phyloP scores from a whole-genome alignment of 306 rosid species.

The Parietaria judaica region DNA sequence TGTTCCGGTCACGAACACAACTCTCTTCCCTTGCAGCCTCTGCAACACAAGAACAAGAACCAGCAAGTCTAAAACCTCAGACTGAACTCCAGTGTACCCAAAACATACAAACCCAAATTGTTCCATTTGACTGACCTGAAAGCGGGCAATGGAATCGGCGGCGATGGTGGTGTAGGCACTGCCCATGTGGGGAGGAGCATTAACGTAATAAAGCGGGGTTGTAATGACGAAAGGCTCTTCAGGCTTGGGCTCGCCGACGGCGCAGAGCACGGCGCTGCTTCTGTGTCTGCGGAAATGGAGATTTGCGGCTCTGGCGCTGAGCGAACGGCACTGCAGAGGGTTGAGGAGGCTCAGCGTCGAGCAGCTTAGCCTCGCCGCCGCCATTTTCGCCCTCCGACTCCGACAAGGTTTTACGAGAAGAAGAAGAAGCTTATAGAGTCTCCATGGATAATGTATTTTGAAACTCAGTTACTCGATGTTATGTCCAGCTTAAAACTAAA shows the following conservation, averaged over 20 bases:
- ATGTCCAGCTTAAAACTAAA: no score
- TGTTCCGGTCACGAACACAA: slow-evolving; percentile 79
- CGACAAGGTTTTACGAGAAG: no score
- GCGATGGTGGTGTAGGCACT: slow-evolving; percentile 97
- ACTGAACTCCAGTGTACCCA: no score
- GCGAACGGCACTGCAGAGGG: slow-evolving; percentile 32
- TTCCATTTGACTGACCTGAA: slow-evolving; percentile 40
- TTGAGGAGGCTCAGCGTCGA: slow-evolving; percentile 37
- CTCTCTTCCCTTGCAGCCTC: slow-evolving; percentile 72
- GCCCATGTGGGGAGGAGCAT: slow-evolving; percentile 98
- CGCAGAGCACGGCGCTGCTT: slow-evolving; percentile 38
- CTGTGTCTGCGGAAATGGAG: slow-evolving; percentile 29
- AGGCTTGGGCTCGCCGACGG: slow-evolving; percentile 10
- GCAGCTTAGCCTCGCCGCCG: slow-evolving; percentile 43
- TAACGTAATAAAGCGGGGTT: slow-evolving; percentile 93
- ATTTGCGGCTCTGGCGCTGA: slow-evolving; percentile 30
- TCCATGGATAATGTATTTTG: no score
- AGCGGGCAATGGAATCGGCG: slow-evolving; percentile 93
- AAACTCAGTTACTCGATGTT: no score
- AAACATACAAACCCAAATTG: not conserved
- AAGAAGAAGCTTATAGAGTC: no score
- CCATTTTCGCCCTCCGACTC: slow-evolving; percentile 17
- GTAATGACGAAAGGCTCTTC: slow-evolving; percentile 65
- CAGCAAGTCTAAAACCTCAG: no score
- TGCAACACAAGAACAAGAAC: slow-evolving; percentile 4